Base-by-base conservation (phyloP, 108 stramenopile species). In the Discostella stelligeroides region DNA sequence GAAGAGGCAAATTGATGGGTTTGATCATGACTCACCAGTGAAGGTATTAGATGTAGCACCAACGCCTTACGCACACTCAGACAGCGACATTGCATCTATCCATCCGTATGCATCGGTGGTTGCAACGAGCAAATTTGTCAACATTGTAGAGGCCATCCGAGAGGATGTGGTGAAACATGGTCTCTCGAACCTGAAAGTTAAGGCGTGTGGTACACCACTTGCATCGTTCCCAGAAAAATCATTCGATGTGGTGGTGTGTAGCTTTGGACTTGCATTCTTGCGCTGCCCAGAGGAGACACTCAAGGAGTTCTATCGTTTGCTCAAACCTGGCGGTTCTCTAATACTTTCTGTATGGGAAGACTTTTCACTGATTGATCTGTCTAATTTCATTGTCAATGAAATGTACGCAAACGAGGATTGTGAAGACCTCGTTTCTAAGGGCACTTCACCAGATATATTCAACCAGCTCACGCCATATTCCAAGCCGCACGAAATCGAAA, bases 331-430 rank as follows among this genome's bases (percentile, higher is more conserved):
- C 29, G 76, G 76, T 39, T 59, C 54, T 1, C 42, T 77, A 18
- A 41, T 77, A n/a, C 63, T 77, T 38, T 65, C 70, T 34, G 71
- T 77, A 12, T 77, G 70, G 70, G 76, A 77, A 39, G 66, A 75
- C 46, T 62, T 75, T 15, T 42, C 66, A 20, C 45, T 75, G 23
- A 38, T 27, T 15, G 60, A 68, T 13, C 53, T 75, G 2, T 63
- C 61, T 9, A 53, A 62, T 15, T 72, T 39, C 21, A 77, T 72
- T 12, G 37, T 77, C 29, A 27, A 65, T 42, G 56, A 72, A 59
- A 66, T 72, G 57, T 54, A 30, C 21, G 69, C 62, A 7, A 49
- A 38, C 9, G 56, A 64, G 20, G 51, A 70, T 38, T 20, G 65
- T 34, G 71, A 77, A 43, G 71, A 72, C 29, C 70, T 70, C 39